phyloP scores from a whole-genome alignment of 306 rosid genomes.

The Heteromeles arbutifolia region DNA sequence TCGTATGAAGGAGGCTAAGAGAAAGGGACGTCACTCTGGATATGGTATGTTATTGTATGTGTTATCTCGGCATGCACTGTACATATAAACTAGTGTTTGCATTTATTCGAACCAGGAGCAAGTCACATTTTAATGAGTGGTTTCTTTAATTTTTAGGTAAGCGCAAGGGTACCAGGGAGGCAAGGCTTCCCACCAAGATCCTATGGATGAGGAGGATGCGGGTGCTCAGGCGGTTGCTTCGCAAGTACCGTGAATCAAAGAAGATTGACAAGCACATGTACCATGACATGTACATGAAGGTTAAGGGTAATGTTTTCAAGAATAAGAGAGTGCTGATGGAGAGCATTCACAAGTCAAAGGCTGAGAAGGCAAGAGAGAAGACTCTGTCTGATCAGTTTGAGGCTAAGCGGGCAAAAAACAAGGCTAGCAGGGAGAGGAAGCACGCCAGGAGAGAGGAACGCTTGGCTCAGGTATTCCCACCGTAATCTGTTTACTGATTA shows the following conservation, averaged over 20 bases:
- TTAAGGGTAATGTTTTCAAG: constrained; percentile 95
- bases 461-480: constrained; percentile 55
- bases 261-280: constrained; percentile 97
- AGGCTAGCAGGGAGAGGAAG: constrained; percentile 92
- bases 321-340: constrained; percentile 95
- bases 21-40: constrained; percentile 95
- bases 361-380: constrained; percentile 98
- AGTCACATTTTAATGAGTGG: not conserved
- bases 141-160: constrained; percentile 42
- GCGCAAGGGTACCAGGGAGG: constrained; percentile 96
- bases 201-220: constrained; percentile 99
- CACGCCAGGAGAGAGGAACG: constrained; percentile 89
- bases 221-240: constrained; percentile 86
- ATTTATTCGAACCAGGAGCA: not conserved
- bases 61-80: not conserved
- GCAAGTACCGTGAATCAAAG: constrained; percentile 87
- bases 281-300: constrained; percentile 98
- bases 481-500: not conserved
- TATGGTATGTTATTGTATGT: constrained; percentile 45
- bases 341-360: constrained; percentile 93
- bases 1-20: constrained; percentile 87
- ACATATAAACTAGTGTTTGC: not conserved
- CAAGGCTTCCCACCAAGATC: constrained; percentile 86
- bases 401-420: constrained; percentile 93
- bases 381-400: constrained; percentile 88